Conservation (phyloP, 2,329 filamentous ascomycete species). For the Sporothrix globosa region DNA sequence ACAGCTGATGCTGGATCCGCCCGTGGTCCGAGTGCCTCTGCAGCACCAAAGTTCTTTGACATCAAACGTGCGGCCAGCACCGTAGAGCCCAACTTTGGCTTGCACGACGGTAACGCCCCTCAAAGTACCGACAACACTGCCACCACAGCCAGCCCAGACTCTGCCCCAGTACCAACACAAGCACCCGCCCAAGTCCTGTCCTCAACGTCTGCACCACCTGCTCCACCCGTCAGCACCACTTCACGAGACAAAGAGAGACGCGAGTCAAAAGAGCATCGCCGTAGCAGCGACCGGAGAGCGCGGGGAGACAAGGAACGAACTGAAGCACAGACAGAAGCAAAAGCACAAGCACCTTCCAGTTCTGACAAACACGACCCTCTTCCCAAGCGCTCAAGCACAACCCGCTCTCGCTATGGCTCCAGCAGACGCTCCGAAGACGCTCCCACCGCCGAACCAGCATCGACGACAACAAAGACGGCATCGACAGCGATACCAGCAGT, state of each 20-base stretch:
- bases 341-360: slow-evolving; percentile 22
- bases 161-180: slow-evolving; percentile 25
- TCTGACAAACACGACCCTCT: slow-evolving; percentile 34
- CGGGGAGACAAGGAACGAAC: slow-evolving; percentile 8
- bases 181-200: slow-evolving; percentile 3
- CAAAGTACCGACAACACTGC: slow-evolving; percentile 32
- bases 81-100: slow-evolving; percentile 41
- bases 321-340: background rate
- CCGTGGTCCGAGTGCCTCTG: background rate
- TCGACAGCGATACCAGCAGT: slow-evolving; percentile 9
- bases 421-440: slow-evolving; percentile 36
- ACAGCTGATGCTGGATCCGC: slow-evolving; percentile 30
- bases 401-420: slow-evolving; percentile 36
- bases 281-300: slow-evolving; percentile 24
- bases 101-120: slow-evolving; percentile 43
- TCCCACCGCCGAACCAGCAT: background rate
- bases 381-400: slow-evolving; percentile 37
- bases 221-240: slow-evolving; percentile 21
- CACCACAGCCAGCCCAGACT: slow-evolving; percentile 23
- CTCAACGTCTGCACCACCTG: background rate
- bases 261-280: slow-evolving; percentile 29
- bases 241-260: slow-evolving; percentile 28
- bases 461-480: slow-evolving; percentile 14
- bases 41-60: slow-evolving; percentile 39
- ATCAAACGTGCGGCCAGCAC: slow-evolving; percentile 40